Base-by-base conservation (phyloP, 495 filamentous ascomycete genomes). In the Trichocladium antarcticum region DNA sequence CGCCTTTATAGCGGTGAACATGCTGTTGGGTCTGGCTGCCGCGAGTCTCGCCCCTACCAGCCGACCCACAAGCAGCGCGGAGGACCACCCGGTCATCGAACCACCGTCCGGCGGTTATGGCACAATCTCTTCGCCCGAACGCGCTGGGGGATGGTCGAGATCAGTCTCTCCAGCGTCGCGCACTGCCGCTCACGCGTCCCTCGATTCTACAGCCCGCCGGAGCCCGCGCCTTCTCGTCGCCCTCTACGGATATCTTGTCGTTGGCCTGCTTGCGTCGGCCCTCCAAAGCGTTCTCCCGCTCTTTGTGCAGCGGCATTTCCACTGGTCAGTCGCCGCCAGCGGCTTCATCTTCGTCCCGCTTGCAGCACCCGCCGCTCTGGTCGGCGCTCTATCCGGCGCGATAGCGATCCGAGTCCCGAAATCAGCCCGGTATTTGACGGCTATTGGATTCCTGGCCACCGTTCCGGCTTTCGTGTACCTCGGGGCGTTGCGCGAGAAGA, bases 221-320 rank as follows among this genome's bases (percentile, higher is more conserved):
- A 56, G 46, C 31, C 31, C 36, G 3, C 59, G 59, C 1, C 46
- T 60, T 6, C 29, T 52, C 19, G 47, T 55, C 5, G 59, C 59
- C n/a, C 14, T 60, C 11, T 45, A 37, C 34, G 61, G 61, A 4
- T 64, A 62, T 27, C 28, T 62, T 16, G 48, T 55, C 29, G 15
- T 64, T 28, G 47, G 47, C 1, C 19, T 64, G 32, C 39, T 64
- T 36, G 34, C 37, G 7, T 53, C 61, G 1, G 54, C 61, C 1
- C 48, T 64, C 1, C 48, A 60, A 12, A 58, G 54, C 20, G 52
- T 62, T 2, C 46, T 64, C 9, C 61, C 61, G 3, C 45, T 58
- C 3, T 57, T 60, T 34, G 52, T 49, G 15, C 44, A 53, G 24
- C 49, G 41, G 5, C 42, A 47, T 4, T 50, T 62, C 28, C 24